These are phyloP conservation scores for Claviceps maximensis DNA, from an alignment of 2,329 filamentous ascomycete species.

Conservation along the genomic window DNA sequence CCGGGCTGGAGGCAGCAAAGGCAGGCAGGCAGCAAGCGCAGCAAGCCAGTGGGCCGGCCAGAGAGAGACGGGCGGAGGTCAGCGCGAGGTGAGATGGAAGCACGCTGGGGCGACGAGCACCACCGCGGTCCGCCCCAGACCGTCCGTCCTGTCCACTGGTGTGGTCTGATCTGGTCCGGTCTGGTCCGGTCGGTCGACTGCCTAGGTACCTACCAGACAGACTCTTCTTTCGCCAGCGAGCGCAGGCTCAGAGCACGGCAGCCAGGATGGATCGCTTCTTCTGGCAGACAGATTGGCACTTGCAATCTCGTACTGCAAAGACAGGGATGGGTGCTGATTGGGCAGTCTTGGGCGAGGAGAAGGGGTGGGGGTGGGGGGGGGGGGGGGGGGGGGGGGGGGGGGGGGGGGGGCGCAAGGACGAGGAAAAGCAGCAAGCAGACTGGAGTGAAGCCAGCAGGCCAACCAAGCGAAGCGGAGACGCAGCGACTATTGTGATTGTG, in stretches of 20 bases:
- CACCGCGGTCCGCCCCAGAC: background rate
- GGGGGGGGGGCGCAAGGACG: background rate
- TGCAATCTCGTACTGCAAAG: background rate
- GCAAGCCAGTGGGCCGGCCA: background rate
- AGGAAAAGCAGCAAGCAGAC: background rate
- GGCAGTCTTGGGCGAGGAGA: background rate
- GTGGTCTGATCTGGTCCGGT: no score
- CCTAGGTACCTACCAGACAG: no score
- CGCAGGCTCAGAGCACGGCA: background rate
- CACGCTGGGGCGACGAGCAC: background rate
- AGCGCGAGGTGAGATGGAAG: background rate
- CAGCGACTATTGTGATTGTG: background rate
- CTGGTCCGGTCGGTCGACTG: background rate
- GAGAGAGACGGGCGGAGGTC: conserved; percentile 1
- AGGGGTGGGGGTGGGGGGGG: background rate
- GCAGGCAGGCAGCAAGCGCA: background rate
- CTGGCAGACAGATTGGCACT: background rate
- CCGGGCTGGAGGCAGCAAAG: background rate
- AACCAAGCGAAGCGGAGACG: conserved; percentile 1
- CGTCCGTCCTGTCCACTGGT: no score
- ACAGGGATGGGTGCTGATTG: conserved; percentile 5
- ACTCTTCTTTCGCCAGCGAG: no score
- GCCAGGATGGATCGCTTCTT: background rate
- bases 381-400: background rate
- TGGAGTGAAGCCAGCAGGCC: background rate